Percentiles rank a stretch among this genome's conserved stretches.
These are phyloP conservation scores for Sindora glabra DNA, from an alignment of 306 rosid genomes.

Conservation along the genomic window DNA sequence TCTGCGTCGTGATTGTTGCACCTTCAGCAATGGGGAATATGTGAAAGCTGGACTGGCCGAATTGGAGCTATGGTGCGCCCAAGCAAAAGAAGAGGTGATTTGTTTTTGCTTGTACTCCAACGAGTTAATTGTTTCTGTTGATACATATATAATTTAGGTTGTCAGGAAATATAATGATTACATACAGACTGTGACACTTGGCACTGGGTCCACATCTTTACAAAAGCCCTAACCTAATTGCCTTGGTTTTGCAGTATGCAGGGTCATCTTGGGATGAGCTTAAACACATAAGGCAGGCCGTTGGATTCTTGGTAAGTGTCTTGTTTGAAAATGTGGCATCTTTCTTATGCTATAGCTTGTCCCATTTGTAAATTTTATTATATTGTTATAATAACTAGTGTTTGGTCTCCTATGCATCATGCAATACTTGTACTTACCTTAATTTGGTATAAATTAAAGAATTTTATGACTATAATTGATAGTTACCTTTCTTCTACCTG, in stretches of 20 bases:
- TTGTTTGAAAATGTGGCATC: too few relatives aligned
- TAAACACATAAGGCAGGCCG: conserved; percentile 97
- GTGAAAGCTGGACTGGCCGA: conserved; percentile 98
- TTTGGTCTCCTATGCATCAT: too few relatives aligned
- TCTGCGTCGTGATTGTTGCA: conserved; percentile 98
- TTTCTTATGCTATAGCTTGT: too few relatives aligned
- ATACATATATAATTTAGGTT: conserved; percentile 11
- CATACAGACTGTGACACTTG: too few relatives aligned
- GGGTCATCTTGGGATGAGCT: conserved; percentile 99
- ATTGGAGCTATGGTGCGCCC: conserved; percentile 95
- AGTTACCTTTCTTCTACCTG: background rate
- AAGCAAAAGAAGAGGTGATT: conserved; percentile 89
- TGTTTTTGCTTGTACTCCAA: background rate
- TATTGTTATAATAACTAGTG: too few relatives aligned
- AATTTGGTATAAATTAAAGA: too few relatives aligned
- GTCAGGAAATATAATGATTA: too few relatives aligned
- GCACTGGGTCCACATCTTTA: too few relatives aligned
- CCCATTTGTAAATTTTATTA: too few relatives aligned
- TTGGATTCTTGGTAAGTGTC: conserved; percentile 97
- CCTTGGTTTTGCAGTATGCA: conserved; percentile 69
- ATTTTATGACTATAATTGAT: too few relatives aligned
- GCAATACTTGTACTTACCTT: too few relatives aligned
- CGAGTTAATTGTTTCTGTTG: background rate
- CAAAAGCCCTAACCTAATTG: conserved; percentile 9
- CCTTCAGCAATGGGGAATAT: conserved; percentile 96